Percentiles rank a stretch among this genome's conserved stretches.
These are phyloP conservation scores for Henningerozyma blattae DNA, from an alignment of 805 yeast genomes.

Conservation along the genomic window DNA sequence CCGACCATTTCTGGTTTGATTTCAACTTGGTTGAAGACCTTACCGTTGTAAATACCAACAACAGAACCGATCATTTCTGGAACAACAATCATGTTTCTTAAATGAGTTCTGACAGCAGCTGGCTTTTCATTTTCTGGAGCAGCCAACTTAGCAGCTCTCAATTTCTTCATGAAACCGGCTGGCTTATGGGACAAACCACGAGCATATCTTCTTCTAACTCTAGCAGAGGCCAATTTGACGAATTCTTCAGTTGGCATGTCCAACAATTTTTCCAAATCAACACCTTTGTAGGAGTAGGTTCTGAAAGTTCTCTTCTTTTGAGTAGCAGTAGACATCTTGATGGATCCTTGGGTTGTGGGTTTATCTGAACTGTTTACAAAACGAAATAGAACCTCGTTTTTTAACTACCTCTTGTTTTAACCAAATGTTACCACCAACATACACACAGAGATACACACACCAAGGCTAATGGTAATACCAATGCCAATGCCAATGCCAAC, in stretches of 20 bases:
- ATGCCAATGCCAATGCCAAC: too few species aligned
- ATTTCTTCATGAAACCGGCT: conserved; percentile 91
- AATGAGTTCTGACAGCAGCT: conserved; percentile 94
- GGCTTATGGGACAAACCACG: conserved; percentile 95
- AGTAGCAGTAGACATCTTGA: conserved; percentile 22
- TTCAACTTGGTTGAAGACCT: conserved; percentile 98
- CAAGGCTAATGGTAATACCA: too few species aligned
- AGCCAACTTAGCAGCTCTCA: conserved; percentile 92
- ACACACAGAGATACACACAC: too few species aligned
- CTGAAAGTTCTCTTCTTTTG: conserved; percentile 83
- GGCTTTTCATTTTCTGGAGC: conserved; percentile 94
- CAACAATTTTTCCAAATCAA: conserved; percentile 87
- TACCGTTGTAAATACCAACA: conserved; percentile 99
- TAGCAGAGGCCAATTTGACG: conserved; percentile 91
- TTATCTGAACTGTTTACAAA: too few species aligned
- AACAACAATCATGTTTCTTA: conserved; percentile 96
- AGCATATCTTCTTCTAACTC: conserved; percentile 99
- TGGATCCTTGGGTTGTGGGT: too few species aligned
- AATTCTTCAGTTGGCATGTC: conserved; percentile 94
- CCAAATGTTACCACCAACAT: too few species aligned
- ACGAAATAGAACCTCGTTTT: too few species aligned
- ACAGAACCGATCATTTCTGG: conserved; percentile 99
- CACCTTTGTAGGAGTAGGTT: conserved; percentile 98
- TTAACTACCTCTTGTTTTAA: too few species aligned
- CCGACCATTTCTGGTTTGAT: conserved; percentile 99